These are phyloP conservation scores for Mallotus nudiflorus DNA, from an alignment of 345 rosid species.

Conservation along the genomic window DNA sequence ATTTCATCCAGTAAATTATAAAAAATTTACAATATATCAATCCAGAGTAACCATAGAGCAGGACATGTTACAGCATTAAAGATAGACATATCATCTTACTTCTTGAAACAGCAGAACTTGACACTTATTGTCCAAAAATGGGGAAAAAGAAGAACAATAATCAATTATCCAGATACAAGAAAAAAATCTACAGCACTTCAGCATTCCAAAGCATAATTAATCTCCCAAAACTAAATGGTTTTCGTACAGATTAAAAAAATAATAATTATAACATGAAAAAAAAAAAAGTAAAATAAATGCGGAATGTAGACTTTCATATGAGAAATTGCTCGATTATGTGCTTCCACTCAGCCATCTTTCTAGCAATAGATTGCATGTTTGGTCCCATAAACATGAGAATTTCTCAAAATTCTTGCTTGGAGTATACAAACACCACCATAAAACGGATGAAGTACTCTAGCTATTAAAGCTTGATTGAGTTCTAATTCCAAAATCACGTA, in stretches of 20 bases:
- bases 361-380: neutral
- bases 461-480: neutral
- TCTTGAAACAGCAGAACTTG: too few relatives aligned
- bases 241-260: neutral
- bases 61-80: too few relatives aligned
- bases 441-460: neutral
- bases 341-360: neutral
- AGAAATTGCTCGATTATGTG: neutral
- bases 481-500: constrained; percentile 1
- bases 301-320: neutral
- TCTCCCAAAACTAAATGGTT: neutral
- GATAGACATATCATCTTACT: too few relatives aligned
- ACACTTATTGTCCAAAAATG: too few relatives aligned
- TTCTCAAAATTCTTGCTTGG: neutral
- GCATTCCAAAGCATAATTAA: neutral
- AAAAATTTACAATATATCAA: too few relatives aligned
- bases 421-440: neutral
- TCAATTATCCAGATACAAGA: neutral
- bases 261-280: neutral
- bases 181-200: neutral
- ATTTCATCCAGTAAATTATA: too few relatives aligned
- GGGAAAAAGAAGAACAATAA: neutral
- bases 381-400: neutral
- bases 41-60: too few relatives aligned
- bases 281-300: neutral